Evolutionary conservation across 768 basidiomycete species (phyloP), one percentile per base, ranked within the genome.

Genomic region (Peribolospora kevripleyi): DNA sequence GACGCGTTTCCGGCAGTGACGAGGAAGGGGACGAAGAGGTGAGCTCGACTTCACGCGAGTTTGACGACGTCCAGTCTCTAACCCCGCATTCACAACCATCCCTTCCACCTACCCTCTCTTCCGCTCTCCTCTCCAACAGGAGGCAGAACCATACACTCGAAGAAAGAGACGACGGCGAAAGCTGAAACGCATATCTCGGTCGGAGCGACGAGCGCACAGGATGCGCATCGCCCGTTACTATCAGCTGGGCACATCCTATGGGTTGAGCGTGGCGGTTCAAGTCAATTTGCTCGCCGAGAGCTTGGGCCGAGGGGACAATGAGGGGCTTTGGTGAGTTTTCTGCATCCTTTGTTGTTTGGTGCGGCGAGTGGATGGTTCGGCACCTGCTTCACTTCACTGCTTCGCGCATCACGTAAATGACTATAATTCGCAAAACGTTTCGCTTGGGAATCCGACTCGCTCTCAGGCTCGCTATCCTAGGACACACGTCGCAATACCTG

Each of bases 241-340:
- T 63, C 71, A 73, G 58, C 71, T 76, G 13, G 93, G 93, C 43
- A 82, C 84, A 49, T 84, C 78, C 70, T 76, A 84, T 63, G 85
- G 86, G 1, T 87, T 87, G 68, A 85, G 84, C 62, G 86, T 84
- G 6, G 78, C 88, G 7, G 81, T 82, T 36, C 82, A 81, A 39
- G 76, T 95, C 52, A 97, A 91, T 66, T 73, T 85, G 58, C 77
- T 98, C 3, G 85, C 90, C 7, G 86, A 82, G 4, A 74, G 80
- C n/a, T 74, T 95, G 7, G 87, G 90, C 62, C 77, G 90, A 42
- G 82, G 81, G 8, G 91, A 97, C 66, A 85, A 87, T 63, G 87
- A 97, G 66, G 73, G 90, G 6, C 71, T 97, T 49, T 98, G 93
- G 93, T 87, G 62, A 51, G 72, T 61, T 13, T 37, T 25, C 61